Conservation (phyloP, 2,329 filamentous ascomycete genomes). For the Graphilbum ipis-grandicollis region DNA sequence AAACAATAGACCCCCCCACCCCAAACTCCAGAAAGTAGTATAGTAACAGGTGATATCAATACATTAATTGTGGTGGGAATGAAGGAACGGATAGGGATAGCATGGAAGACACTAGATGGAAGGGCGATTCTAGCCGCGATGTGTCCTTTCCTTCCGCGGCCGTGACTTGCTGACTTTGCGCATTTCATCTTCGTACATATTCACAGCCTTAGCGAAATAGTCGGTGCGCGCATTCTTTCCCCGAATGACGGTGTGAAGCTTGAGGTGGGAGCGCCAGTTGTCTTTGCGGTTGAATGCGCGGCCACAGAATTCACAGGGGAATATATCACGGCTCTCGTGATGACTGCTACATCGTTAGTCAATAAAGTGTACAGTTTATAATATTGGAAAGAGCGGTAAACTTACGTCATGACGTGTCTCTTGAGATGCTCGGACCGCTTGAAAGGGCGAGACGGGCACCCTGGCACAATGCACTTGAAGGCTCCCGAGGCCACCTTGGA, state of each 20-base stretch:
- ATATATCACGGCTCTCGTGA: constrained; percentile 14
- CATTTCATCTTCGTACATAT: constrained; percentile 10
- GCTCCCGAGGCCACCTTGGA: constrained; percentile 13
- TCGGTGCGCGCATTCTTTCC: constrained; percentile 16
- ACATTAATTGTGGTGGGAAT: no score
- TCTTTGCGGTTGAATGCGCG: constrained; percentile 20
- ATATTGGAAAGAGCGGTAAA: constrained; percentile 4
- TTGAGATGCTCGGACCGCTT: constrained; percentile 38
- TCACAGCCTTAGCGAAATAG: constrained; percentile 13
- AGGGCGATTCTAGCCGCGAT: background rate
- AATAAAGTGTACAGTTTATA: no score
- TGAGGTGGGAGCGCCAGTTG: constrained; percentile 21
- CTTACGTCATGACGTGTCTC: constrained; percentile 34
- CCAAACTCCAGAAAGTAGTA: no score
- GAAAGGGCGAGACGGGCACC: constrained; percentile 28
- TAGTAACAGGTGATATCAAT: no score
- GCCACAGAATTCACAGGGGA: constrained; percentile 24
- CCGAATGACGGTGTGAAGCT: constrained; percentile 17
- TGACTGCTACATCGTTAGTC: constrained; percentile 4
- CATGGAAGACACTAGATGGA: no score
- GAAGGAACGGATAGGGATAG: no score
- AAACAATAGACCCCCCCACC: no score
- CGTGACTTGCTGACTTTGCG: constrained; percentile 8
- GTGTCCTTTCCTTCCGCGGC: constrained; percentile 4
- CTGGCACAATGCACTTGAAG: constrained; percentile 24